Conservation (phyloP, 192 early-diverging fungal species). For the Entrophospora sp. region DNA sequence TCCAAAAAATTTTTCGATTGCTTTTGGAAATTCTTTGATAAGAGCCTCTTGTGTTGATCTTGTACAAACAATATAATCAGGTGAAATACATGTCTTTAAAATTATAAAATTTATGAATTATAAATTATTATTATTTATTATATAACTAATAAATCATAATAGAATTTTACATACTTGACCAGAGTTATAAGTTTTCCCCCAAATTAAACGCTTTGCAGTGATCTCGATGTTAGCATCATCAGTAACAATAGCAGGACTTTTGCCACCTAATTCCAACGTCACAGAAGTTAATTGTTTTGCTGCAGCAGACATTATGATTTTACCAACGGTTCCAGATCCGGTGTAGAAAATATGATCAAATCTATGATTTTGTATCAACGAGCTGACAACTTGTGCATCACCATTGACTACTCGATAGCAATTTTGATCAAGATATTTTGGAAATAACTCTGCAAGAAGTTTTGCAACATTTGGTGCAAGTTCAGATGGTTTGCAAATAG, state of each 20-base stretch:
- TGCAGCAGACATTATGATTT: slow-evolving; percentile 74
- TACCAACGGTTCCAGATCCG: slow-evolving; percentile 71
- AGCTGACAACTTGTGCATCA: slow-evolving; percentile 63
- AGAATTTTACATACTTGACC: slow-evolving; percentile 55
- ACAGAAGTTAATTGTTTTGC: slow-evolving; percentile 81
- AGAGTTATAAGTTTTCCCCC: slow-evolving; percentile 76
- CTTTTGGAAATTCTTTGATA: slow-evolving; percentile 32
- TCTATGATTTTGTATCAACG: slow-evolving; percentile 61
- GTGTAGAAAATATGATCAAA: slow-evolving; percentile 96
- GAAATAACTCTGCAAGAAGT: slow-evolving; percentile 53
- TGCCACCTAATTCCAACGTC: slow-evolving; percentile 91
- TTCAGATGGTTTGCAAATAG: slow-evolving; percentile 82
- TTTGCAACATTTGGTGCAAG: slow-evolving; percentile 54
- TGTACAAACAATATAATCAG: slow-evolving; percentile 65
- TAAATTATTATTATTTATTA: not conserved
- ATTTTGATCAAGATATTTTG: slow-evolving; percentile 63
- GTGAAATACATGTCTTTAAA: slow-evolving; percentile 63
- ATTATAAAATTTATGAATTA: not conserved
- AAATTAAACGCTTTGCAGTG: slow-evolving; percentile 64
- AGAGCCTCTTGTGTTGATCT: slow-evolving; percentile 38
- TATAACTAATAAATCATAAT: not conserved
- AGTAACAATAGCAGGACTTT: slow-evolving; percentile 64
- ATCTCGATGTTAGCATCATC: slow-evolving; percentile 53
- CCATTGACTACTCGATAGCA: slow-evolving; percentile 68
- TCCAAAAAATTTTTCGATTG: slow-evolving; percentile 34